Conservation (phyloP, 257 asterid genomes). For the Linaria vulgaris region DNA sequence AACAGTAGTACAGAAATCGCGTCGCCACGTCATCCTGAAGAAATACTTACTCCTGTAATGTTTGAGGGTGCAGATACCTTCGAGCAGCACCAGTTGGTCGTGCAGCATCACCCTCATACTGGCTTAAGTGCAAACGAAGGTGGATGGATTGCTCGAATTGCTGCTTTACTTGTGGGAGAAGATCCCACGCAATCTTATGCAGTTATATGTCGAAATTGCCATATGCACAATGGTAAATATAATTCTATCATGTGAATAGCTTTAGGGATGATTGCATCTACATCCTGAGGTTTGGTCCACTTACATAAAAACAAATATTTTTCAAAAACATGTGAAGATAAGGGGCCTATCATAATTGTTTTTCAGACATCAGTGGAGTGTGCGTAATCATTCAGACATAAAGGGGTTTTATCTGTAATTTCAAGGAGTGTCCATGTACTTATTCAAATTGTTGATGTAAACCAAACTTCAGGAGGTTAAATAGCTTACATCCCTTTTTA, state of each 20-base stretch:
- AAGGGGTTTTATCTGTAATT: too few species aligned
- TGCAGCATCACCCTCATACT: slow-evolving; percentile 53
- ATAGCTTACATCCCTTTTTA: not conserved
- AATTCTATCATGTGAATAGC: too few species aligned
- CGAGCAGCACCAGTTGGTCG: slow-evolving; percentile 48
- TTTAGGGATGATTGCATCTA: too few species aligned
- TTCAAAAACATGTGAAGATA: too few species aligned
- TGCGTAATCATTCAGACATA: too few species aligned
- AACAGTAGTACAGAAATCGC: slow-evolving; percentile 31
- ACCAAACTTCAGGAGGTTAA: too few species aligned
- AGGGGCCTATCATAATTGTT: too few species aligned
- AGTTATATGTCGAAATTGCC: slow-evolving; percentile 72
- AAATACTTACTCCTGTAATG: slow-evolving; percentile 27
- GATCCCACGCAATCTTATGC: slow-evolving; percentile 76
- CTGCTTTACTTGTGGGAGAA: slow-evolving; percentile 78
- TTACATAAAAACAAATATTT: too few species aligned
- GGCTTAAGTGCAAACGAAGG: slow-evolving; percentile 43
- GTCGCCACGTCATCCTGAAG: slow-evolving; percentile 28
- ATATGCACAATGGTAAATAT: slow-evolving; percentile 62
- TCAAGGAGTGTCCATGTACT: too few species aligned
- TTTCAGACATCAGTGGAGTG: too few species aligned
- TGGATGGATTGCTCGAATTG: slow-evolving; percentile 71
- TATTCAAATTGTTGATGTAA: not conserved
- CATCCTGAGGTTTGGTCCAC: too few species aligned
- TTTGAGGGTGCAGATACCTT: slow-evolving; percentile 33